Evolutionary conservation across 2,329 filamentous ascomycete genomes (phyloP).

Genomic region (Didymella exigua): DNA sequence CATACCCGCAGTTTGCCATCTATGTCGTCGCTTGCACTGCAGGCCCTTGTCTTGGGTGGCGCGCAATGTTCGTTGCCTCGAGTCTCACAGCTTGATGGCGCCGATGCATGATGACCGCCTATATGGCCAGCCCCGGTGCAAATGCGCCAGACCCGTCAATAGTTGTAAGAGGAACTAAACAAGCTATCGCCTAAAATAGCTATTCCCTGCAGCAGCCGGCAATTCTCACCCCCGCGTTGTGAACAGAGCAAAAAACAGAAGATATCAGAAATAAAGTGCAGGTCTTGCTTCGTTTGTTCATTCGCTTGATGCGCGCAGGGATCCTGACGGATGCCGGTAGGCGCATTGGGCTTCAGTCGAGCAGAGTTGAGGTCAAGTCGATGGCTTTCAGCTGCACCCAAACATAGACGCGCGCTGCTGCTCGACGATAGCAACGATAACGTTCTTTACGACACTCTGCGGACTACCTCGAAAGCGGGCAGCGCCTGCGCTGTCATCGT

Average conservation of each 20-base stretch:
- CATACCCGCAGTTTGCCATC: neutral
- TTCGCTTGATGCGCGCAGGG: conserved; percentile 1
- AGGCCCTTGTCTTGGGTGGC: neutral
- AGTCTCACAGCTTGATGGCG: conserved; percentile 13
- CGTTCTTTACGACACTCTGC: neutral
- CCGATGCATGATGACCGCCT: conserved; percentile 21
- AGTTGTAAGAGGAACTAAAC: conserved; percentile 25
- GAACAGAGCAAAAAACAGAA: neutral
- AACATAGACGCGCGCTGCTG: neutral
- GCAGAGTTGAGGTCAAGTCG: neutral
- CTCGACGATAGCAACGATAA: neutral
- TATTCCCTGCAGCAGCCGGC: conserved; percentile 12
- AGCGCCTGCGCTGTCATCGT: conserved; percentile 16
- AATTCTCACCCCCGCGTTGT: neutral
- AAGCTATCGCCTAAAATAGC: conserved; percentile 30
- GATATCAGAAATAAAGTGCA: neutral
- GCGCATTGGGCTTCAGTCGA: neutral
- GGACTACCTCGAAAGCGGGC: conserved; percentile 1
- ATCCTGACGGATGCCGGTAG: neutral
- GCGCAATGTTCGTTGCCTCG: neutral
- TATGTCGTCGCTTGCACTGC: conserved; percentile 2
- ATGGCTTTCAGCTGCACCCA: neutral
- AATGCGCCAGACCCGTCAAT: conserved; percentile 21
- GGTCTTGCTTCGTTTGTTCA: neutral
- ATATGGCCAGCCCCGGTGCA: neutral